Percentiles rank a stretch among this genome's conserved stretches.
phyloP scores from a whole-genome alignment of 331 rosid genomes.

The Malus hybrid region DNA sequence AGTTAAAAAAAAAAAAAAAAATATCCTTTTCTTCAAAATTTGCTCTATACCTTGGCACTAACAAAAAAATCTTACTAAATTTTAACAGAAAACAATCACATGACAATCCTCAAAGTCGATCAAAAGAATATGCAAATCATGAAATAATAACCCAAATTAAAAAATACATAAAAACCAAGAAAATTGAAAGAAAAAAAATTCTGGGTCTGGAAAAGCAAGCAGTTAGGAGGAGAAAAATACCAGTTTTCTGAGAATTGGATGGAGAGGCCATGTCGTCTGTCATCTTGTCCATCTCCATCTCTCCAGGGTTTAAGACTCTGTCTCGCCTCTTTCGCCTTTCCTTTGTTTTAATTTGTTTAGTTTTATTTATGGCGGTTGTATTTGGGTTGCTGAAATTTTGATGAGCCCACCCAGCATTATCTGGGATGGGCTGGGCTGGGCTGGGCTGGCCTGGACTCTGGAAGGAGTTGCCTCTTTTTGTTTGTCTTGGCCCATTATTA shows the following conservation, averaged over 20 bases:
- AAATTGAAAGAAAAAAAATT: background rate
- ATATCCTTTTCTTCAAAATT: no score
- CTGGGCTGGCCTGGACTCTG: no score
- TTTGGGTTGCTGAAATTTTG: no score
- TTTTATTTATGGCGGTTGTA: no score
- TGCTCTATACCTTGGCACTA: background rate
- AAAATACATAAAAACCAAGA: background rate
- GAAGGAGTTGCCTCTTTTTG: no score
- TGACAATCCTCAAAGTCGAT: background rate
- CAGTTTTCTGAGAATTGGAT: slow-evolving; percentile 53
- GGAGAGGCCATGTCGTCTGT: slow-evolving; percentile 30
- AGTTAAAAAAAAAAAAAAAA: background rate
- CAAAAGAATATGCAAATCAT: background rate
- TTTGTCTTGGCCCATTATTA: no score
- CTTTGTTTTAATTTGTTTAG: background rate
- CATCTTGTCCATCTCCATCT: background rate
- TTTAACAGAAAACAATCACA: background rate
- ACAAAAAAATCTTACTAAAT: background rate
- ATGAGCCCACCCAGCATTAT: no score
- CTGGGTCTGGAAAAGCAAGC: background rate
- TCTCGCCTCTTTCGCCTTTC: background rate
- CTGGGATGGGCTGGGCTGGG: no score
- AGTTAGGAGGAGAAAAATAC: slow-evolving; percentile 15
- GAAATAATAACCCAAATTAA: background rate
- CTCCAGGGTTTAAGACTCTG: background rate